Conservation (phyloP, 2,329 filamentous ascomycete genomes). For the Sarocladiaceae sp. region DNA sequence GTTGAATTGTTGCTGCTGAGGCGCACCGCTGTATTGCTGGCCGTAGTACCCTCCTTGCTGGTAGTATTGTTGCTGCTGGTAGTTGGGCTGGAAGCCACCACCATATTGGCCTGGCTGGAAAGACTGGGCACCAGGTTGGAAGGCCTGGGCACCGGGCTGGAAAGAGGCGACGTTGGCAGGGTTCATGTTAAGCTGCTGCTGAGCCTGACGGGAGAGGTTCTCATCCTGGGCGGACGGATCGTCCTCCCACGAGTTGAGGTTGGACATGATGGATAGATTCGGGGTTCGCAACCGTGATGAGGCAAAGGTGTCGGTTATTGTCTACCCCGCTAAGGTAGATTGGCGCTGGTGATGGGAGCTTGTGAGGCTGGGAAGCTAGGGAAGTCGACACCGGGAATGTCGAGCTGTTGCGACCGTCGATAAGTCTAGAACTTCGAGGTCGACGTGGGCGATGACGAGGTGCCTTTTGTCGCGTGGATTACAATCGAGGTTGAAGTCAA, state of each 20-base stretch:
- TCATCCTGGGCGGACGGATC: constrained; percentile 73
- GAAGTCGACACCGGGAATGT: background rate
- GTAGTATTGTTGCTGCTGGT: constrained; percentile 45
- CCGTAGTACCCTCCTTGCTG: constrained; percentile 51
- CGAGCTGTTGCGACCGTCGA: background rate
- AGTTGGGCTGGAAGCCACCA: constrained; percentile 44
- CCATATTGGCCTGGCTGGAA: constrained; percentile 72
- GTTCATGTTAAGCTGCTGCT: constrained; percentile 70
- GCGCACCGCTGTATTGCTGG: constrained; percentile 40
- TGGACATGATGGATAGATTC: constrained; percentile 57
- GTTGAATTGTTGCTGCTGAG: constrained; percentile 28
- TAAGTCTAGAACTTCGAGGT: background rate
- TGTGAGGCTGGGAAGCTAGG: background rate
- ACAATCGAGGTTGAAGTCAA: constrained; percentile 18
- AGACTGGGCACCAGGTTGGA: constrained; percentile 63
- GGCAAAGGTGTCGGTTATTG: constrained; percentile 1
- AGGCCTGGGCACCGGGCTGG: constrained; percentile 60
- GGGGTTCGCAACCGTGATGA: constrained; percentile 1
- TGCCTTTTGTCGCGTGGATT: constrained; percentile 10
- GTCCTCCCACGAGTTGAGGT: constrained; percentile 94
- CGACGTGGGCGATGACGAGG: background rate
- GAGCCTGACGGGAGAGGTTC: constrained; percentile 68
- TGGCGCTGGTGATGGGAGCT: background rate
- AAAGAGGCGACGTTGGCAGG: constrained; percentile 50
- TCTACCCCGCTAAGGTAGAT: constrained; percentile 1